A percentile compares a stretch with the other conserved stretches of the same genome.
Conservation (phyloP, 257 asterid species). For the Solanum peruvianum region DNA sequence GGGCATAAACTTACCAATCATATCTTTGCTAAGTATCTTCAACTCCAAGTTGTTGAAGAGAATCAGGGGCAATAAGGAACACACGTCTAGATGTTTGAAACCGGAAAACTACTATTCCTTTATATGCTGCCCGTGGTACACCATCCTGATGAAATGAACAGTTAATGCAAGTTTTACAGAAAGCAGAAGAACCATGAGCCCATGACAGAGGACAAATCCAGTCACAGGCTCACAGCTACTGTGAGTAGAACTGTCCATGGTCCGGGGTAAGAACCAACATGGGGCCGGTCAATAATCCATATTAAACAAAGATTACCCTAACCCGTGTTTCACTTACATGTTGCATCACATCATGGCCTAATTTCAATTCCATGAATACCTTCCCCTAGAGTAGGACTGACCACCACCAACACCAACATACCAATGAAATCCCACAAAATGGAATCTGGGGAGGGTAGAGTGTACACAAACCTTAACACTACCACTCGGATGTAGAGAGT, state of each 20-base stretch:
- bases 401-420: background rate
- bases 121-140: constrained; percentile 84
- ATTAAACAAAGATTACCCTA: background rate
- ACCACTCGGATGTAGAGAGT: background rate
- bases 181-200: background rate
- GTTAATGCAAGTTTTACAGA: background rate
- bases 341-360: background rate
- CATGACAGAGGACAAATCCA: background rate
- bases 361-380: background rate
- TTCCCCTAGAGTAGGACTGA: background rate
- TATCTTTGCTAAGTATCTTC: constrained; percentile 7
- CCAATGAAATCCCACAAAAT: no score
- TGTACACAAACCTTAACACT: background rate
- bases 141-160: constrained; percentile 53
- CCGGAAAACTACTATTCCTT: constrained; percentile 83
- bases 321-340: background rate
- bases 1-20: constrained; percentile 4
- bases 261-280: background rate
- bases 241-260: background rate
- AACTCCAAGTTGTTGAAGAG: constrained; percentile 64
- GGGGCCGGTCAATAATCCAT: background rate
- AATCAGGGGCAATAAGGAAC: constrained; percentile 76
- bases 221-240: background rate
- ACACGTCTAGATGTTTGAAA: constrained; percentile 60
- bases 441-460: background rate